phyloP scores from a whole-genome alignment of 805 yeast species.

The Yarrowia deformans region DNA sequence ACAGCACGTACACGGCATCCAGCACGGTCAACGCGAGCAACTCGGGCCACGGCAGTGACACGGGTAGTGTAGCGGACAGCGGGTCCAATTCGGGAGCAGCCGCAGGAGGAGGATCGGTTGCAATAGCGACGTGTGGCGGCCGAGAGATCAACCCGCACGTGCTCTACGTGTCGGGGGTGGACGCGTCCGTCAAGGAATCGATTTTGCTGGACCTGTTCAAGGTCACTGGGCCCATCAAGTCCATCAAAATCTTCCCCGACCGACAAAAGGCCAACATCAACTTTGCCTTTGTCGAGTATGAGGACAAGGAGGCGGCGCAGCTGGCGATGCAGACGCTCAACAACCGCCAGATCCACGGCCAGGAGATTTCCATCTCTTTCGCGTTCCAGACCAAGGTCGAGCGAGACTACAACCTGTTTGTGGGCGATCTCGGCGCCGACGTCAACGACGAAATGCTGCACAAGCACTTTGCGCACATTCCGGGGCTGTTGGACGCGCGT shows the following conservation, averaged over 20 bases:
- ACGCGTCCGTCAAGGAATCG: constrained; percentile 69
- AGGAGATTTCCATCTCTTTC: constrained; percentile 73
- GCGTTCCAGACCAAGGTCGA: constrained; percentile 71
- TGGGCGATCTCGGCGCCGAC: constrained; percentile 85
- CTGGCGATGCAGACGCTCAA: constrained; percentile 67
- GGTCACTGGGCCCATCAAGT: constrained; percentile 64
- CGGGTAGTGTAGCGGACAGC: not conserved
- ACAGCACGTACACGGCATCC: not conserved
- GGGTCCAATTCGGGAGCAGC: not conserved
- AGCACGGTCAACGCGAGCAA: not conserved
- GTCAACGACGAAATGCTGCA: constrained; percentile 77
- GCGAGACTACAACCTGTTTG: constrained; percentile 75
- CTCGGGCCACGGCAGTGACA: not conserved
- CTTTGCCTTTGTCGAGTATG: constrained; percentile 85
- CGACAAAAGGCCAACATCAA: constrained; percentile 73
- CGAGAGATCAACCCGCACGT: constrained; percentile 77
- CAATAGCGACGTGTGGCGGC: constrained; percentile 60
- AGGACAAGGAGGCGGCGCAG: constrained; percentile 63
- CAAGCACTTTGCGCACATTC: constrained; percentile 62
- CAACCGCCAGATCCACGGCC: constrained; percentile 60
- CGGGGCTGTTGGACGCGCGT: constrained; percentile 77
- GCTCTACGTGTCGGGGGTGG: constrained; percentile 78
- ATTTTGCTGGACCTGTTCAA: constrained; percentile 67
- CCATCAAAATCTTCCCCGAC: constrained; percentile 76
- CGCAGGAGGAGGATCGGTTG: constrained; percentile 3